phyloP scores from a whole-genome alignment of 1,284 basidiomycete genomes.

The Takashimella tepidaria region DNA sequence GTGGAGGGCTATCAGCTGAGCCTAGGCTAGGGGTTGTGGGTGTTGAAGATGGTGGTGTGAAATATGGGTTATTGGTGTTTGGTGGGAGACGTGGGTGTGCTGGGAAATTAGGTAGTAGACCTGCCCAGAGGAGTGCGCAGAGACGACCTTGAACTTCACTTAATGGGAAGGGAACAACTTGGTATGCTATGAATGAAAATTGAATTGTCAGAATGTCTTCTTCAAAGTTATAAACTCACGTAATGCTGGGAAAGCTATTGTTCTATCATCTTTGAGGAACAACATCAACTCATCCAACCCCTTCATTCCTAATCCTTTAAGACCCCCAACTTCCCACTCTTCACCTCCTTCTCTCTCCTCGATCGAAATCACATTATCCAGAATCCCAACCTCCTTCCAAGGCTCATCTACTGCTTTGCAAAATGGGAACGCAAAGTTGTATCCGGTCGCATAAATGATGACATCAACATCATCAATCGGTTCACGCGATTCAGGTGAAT shows the following conservation, averaged over 20 bases:
- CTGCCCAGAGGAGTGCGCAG: conserved; percentile 34
- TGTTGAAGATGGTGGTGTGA: background rate
- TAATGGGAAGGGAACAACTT: background rate
- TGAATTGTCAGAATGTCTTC: background rate
- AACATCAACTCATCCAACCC: conserved; percentile 34
- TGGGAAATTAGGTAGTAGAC: conserved; percentile 25
- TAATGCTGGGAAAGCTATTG: background rate
- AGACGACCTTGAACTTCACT: background rate
- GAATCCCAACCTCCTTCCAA: conserved; percentile 24
- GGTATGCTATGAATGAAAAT: background rate
- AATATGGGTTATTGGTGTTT: conserved; percentile 28
- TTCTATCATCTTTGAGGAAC: background rate
- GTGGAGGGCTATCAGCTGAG: background rate
- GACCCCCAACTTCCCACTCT: conserved; percentile 28
- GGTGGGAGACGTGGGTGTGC: conserved; percentile 18
- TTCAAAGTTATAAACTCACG: background rate
- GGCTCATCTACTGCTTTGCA: conserved; percentile 29
- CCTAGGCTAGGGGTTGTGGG: background rate
- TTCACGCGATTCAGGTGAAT: background rate
- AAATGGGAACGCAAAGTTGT: conserved; percentile 49
- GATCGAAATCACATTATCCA: conserved; percentile 14
- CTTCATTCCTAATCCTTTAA: conserved; percentile 37
- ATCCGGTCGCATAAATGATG: conserved; percentile 51
- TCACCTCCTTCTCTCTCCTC: conserved; percentile 18
- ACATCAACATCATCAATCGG: conserved; percentile 35